A percentile compares a stretch with the other conserved stretches of the same genome.
Evolutionary conservation across 208 protist genomes (phyloP).

Genomic region (Angomonas ambiguus): DNA sequence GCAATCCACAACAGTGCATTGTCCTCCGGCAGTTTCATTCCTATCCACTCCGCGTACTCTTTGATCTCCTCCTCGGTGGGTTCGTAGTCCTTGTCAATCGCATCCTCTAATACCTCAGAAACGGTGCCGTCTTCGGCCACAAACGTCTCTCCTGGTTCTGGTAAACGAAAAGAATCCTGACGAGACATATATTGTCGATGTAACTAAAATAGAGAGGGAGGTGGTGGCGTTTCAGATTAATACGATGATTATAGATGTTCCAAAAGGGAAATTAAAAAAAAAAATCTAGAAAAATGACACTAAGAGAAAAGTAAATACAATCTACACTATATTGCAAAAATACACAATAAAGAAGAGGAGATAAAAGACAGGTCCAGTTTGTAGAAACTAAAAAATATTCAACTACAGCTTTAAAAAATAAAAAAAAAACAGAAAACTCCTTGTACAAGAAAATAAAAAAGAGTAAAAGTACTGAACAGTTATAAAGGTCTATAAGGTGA

Average conservation of each 20-base stretch:
- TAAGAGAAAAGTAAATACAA: no score
- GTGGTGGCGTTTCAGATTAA: no score
- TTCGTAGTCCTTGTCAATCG: constrained; percentile 82
- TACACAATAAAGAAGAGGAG: neutral
- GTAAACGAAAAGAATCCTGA: constrained; percentile 37
- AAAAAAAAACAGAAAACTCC: neutral
- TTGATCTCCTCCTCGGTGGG: constrained; percentile 89
- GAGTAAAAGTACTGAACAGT: neutral
- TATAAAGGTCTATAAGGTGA: neutral
- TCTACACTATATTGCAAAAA: no score
- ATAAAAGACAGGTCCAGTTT: neutral
- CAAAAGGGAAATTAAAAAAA: constrained; percentile 11
- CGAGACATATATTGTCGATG: constrained; percentile 9
- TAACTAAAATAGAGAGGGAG: no score
- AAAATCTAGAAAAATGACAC: constrained; percentile 12
- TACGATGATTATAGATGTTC: no score
- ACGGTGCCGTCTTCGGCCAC: constrained; percentile 77
- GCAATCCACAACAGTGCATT: constrained; percentile 90
- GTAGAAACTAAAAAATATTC: constrained; percentile 10
- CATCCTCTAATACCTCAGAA: constrained; percentile 86
- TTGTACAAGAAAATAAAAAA: neutral
- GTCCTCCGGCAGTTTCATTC: constrained; percentile 91
- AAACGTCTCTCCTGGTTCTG: constrained; percentile 65
- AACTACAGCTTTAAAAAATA: constrained; percentile 1
- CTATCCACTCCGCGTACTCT: constrained; percentile 91